Evolutionary conservation across 441 rosid genomes (phyloP), one percentile per base, ranked within the genome.

Genomic region (Populus hybrid): DNA sequence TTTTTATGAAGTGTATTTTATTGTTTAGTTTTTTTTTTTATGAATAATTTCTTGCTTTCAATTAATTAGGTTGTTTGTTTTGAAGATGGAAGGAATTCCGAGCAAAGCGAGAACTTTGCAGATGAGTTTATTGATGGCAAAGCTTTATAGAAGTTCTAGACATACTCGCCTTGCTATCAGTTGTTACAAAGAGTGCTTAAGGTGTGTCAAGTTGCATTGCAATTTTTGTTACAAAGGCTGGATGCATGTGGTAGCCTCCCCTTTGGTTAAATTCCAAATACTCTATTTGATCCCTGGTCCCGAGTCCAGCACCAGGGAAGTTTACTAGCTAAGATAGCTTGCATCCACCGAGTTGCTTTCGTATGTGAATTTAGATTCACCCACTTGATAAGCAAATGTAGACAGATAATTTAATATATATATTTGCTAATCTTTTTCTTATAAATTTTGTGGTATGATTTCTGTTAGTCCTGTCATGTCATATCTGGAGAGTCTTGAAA

Each of bases 61-160:
- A 7, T 74, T 16, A 71, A 53, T 11, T 74, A 5, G 7, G 65
- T 30, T 77, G 78, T 83, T 76, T 80, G 28, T 83, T 72, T 81
- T 79, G 69, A 83, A 95, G 99, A 89, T 95, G 92, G 99, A 94
- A 78, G 93, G 92, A 84, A 88, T 92, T 80, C 95, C 97, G 59
- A 86, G 90, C 88, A 95, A 95, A 89, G 87, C 92, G 32, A 89
- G 99, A 81, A 95, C 86, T 86, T 86, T 95, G 87, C 97, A 90
- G 84, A 94, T 95, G 97, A 92, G 91, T 90, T 76, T 95, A 73
- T 80, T 94, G 70, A 87, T 94, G 97, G 99, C 95, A 80, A 95
- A 95, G 84, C 97, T 95, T 83, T 95, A 90, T 81, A 90, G 95
- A 10, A 90, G 88, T 82, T 87, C 97, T 73, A 94, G 88, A 84